Conservation (phyloP, 805 yeast genomes). For the Pichia kluyveri region DNA sequence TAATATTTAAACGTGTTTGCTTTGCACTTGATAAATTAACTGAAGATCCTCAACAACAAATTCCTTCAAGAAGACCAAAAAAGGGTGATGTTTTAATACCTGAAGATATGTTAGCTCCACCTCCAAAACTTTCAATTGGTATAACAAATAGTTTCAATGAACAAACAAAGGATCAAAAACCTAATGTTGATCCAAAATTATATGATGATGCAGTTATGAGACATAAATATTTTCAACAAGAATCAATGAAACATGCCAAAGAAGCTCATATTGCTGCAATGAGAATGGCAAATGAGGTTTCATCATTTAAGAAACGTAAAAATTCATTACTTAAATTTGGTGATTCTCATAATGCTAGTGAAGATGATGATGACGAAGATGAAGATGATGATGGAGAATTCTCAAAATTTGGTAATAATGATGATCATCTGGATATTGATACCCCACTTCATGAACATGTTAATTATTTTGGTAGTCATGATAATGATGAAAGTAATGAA, state of each 20-base stretch:
- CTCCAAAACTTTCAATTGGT: constrained; percentile 59
- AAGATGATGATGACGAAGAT: constrained; percentile 22
- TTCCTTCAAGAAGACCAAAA: constrained; percentile 46
- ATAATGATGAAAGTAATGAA: not conserved
- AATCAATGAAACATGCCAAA: constrained; percentile 62
- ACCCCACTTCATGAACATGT: constrained; percentile 51
- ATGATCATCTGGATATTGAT: constrained; percentile 44
- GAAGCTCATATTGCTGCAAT: constrained; percentile 71
- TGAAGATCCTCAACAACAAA: constrained; percentile 53
- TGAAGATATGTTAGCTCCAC: constrained; percentile 55
- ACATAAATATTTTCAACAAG: constrained; percentile 43
- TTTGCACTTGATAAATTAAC: constrained; percentile 41
- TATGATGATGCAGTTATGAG: constrained; percentile 50
- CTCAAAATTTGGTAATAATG: constrained; percentile 1
- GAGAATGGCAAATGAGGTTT: constrained; percentile 59
- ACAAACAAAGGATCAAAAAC: constrained; percentile 19
- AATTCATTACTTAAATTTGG: constrained; percentile 15
- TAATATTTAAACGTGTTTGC: constrained; percentile 36
- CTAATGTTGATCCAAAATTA: constrained; percentile 35
- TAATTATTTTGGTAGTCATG: constrained; percentile 23
- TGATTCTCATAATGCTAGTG: constrained; percentile 20
- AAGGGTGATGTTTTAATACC: constrained; percentile 52
- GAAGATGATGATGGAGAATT: constrained; percentile 14
- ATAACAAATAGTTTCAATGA: constrained; percentile 42
- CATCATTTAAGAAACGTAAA: constrained; percentile 30